Percentiles rank a stretch among this genome's conserved stretches.
These are phyloP conservation scores for Teunomyces barrocoloradensis DNA, from an alignment of 805 yeast species.

Conservation along the genomic window DNA sequence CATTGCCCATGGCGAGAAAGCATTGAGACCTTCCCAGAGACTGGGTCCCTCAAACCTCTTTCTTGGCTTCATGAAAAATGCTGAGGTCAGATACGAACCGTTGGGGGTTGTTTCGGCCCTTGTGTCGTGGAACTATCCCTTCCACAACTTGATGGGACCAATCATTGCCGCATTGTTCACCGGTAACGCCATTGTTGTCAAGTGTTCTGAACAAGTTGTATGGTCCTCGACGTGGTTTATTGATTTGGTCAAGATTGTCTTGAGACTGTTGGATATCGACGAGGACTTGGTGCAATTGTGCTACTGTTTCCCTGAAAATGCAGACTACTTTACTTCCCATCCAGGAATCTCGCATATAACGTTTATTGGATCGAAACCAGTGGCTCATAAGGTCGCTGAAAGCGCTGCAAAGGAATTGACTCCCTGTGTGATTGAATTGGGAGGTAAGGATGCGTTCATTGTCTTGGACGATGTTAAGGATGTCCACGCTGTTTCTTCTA, in stretches of 20 bases:
- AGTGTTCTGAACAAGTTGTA: constrained; percentile 93
- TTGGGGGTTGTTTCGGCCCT: constrained; percentile 84
- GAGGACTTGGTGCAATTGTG: constrained; percentile 84
- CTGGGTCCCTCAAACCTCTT: constrained; percentile 86
- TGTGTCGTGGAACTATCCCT: constrained; percentile 97
- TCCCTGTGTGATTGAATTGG: constrained; percentile 93
- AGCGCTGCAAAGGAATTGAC: constrained; percentile 86
- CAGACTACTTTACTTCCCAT: constrained; percentile 82
- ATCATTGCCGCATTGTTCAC: constrained; percentile 83
- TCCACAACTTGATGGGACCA: constrained; percentile 93
- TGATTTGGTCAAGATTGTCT: constrained; percentile 65
- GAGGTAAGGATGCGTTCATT: constrained; percentile 92
- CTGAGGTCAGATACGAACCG: constrained; percentile 93
- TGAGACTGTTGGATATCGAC: constrained; percentile 70
- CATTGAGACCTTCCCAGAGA: constrained; percentile 67
- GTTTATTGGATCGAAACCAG: constrained; percentile 93
- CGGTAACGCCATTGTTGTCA: constrained; percentile 88
- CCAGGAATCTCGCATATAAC: constrained; percentile 84
- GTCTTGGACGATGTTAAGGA: constrained; percentile 79
- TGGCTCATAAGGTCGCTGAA: constrained; percentile 81
- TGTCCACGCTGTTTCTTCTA: constrained; percentile 54
- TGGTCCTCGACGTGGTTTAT: constrained; percentile 89
- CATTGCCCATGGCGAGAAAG: constrained; percentile 72
- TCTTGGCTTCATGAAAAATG: constrained; percentile 80
- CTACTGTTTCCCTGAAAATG: constrained; percentile 86